phyloP scores from a whole-genome alignment of 352 stramenopile species.

The Aphanomyces euteiches region DNA sequence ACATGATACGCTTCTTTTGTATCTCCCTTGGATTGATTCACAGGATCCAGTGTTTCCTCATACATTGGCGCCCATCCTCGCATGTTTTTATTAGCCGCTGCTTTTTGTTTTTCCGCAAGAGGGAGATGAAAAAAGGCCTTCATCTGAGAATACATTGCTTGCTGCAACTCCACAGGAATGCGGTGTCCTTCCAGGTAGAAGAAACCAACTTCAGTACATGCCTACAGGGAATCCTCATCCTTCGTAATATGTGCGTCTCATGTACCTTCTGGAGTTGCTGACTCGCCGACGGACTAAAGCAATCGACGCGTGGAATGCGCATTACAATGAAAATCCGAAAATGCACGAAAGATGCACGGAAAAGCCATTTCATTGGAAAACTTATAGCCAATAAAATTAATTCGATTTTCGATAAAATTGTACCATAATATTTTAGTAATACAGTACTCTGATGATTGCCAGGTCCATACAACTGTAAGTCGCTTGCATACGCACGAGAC shows the following conservation, averaged over 20 bases:
- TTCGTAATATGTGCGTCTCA: background rate
- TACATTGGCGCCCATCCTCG: conserved; percentile 66
- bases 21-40: conserved; percentile 49
- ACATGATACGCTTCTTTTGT: conserved; percentile 79
- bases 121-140: conserved; percentile 50
- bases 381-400: no score
- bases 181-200: conserved; percentile 65
- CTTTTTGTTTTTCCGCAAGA: conserved; percentile 48
- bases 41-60: conserved; percentile 63
- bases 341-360: no score
- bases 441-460: no score
- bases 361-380: no score
- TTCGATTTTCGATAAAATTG: background rate
- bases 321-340: conserved; percentile 8
- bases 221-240: conserved; percentile 27
- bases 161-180: conserved; percentile 38
- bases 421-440: no score
- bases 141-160: conserved; percentile 58
- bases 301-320: conserved; percentile 54
- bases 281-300: conserved; percentile 42
- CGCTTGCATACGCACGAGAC: no score
- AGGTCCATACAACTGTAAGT: no score
- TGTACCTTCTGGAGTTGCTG: conserved; percentile 42
- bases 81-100: conserved; percentile 68
- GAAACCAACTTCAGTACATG: conserved; percentile 60